A percentile compares a stretch with the other conserved stretches of the same genome.
Conservation (phyloP, 2,329 filamentous ascomycete species). For the Fusarium mundagurra region DNA sequence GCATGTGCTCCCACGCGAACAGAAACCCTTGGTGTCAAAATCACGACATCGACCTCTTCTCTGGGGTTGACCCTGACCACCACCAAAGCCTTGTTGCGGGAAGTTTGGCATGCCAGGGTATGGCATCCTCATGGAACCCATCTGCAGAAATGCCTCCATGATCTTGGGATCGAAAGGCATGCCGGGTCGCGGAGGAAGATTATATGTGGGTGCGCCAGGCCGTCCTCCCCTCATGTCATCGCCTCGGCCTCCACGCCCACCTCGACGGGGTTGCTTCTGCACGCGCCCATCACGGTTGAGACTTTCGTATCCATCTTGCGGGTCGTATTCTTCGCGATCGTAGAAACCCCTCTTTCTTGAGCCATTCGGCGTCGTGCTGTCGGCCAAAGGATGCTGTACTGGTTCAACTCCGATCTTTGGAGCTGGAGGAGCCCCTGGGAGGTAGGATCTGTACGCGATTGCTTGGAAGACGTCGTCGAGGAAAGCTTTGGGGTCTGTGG, state of each 20-base stretch:
- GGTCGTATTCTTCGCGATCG: conserved; percentile 39
- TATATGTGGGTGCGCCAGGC: conserved; percentile 19
- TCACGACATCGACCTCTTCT: conserved; percentile 69
- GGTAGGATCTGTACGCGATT: conserved; percentile 69
- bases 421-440: conserved; percentile 62
- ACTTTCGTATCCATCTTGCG: conserved; percentile 39
- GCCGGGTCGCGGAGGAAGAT: conserved; percentile 28
- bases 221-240: conserved; percentile 38
- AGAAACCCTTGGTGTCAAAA: conserved; percentile 79
- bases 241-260: conserved; percentile 49
- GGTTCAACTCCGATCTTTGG: conserved; percentile 38
- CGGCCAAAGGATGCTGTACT: conserved; percentile 32
- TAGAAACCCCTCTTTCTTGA: conserved; percentile 52
- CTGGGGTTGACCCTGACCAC: conserved; percentile 43
- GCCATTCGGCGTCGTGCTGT: conserved; percentile 24
- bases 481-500: conserved; percentile 59
- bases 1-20: conserved; percentile 73
- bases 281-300: conserved; percentile 52
- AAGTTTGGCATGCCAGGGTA: conserved; percentile 53
- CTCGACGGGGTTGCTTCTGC: conserved; percentile 69
- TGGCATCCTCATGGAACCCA: conserved; percentile 66
- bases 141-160: conserved; percentile 68
- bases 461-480: conserved; percentile 76
- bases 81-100: conserved; percentile 43
- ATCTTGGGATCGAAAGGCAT: conserved; percentile 67